Conservation (phyloP, 345 rosid genomes). For the Punica granatum region DNA sequence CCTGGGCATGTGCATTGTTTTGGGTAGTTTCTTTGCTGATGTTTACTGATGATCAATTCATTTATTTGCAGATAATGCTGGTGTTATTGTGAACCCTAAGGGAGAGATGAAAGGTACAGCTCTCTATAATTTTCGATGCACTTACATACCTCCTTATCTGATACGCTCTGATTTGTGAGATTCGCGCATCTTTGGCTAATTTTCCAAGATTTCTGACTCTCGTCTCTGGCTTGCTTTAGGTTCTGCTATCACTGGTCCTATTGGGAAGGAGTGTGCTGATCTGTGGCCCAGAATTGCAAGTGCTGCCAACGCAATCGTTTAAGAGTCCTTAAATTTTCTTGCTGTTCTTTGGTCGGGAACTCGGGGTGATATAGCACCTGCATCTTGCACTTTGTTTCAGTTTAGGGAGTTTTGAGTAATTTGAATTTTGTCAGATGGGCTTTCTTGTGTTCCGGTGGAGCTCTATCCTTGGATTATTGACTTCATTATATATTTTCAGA, state of each 20-base stretch:
- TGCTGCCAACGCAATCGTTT: constrained; percentile 20
- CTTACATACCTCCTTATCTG: too few relatives aligned
- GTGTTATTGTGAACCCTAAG: constrained; percentile 72
- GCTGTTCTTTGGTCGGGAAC: neutral
- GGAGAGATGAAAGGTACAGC: constrained; percentile 76
- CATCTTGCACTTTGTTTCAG: neutral
- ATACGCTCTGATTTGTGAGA: too few relatives aligned
- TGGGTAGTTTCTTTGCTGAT: neutral
- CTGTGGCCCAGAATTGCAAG: too few relatives aligned
- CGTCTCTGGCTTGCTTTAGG: constrained; percentile 18
- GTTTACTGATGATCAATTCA: neutral
- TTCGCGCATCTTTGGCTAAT: too few relatives aligned
- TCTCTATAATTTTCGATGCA: neutral
- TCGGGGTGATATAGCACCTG: neutral
- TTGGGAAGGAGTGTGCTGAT: constrained; percentile 84
- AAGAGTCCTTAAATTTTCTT: neutral
- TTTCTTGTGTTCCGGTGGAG: neutral
- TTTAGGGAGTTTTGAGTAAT: neutral
- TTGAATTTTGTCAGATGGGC: neutral
- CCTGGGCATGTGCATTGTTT: neutral
- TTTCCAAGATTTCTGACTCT: neutral
- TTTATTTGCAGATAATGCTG: constrained; percentile 53
- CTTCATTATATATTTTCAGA: too few relatives aligned
- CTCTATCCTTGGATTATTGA: too few relatives aligned
- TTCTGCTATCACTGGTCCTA: constrained; percentile 79